Base-by-base conservation (phyloP, 2,329 filamentous ascomycete genomes). In the Arthroderma sp. region DNA sequence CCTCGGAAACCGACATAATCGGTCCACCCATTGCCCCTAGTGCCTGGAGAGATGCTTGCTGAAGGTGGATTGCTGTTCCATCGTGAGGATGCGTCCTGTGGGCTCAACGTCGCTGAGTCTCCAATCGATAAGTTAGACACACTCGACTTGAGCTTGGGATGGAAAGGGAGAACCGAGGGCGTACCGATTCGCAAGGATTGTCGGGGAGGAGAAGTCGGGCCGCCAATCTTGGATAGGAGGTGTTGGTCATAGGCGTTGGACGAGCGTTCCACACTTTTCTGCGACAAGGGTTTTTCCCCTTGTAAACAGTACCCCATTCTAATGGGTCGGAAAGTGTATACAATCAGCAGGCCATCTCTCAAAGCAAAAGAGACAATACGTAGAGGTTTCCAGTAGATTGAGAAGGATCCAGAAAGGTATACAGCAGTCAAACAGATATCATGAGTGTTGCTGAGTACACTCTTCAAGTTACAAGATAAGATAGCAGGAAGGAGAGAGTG, bases 211-310 rank as follows among this genome's bases (percentile, higher is more conserved):
- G 75, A 76, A 46, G 72, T 72, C 4, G 74, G 70, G 39, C 76
- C 76, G 30, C 75, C 75, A 47, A 80, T 79, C 52, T 77, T 78
- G 40, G 74, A 77, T 28, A 80, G 60, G 8, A 80, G 61, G 49
- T 77, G 73, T 57, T 78, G 73, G 54, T 80, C 77, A 59, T 80
- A 80, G 30, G 71, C 74, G 54, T 78, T 73, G 27, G 74, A 78
- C 2, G 75, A 78, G 46, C 68, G 70, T 51, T 75, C 70, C 36
- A 78, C 69, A 39, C 74, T 71, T 49, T 71, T 66, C 50, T 73
- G 69, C 39, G 75, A 77, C 40, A 79, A 68, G 50, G 78, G 72
- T 42, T 68, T 68, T 59, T 79, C 76, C 54, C 75, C 76, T 51
- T 76, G 74, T 45, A 78, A 62, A 56, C 74, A 77, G 57, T 50